phyloP scores from a whole-genome alignment of 352 stramenopile genomes.

The Phytophthora multivora region DNA sequence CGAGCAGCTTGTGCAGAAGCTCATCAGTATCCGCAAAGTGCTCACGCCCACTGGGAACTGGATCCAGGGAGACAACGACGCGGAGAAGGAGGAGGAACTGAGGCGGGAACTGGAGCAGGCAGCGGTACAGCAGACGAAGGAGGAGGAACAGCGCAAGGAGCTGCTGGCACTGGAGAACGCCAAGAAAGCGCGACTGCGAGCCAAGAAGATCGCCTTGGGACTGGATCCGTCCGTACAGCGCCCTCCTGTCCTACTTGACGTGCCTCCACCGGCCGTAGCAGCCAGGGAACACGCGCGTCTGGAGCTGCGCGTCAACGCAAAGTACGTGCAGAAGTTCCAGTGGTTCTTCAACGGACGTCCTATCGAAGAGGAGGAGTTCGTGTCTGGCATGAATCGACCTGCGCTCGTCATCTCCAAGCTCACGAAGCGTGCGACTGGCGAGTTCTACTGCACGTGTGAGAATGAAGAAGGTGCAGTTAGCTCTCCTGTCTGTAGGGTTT shows the following conservation, averaged over 20 bases:
- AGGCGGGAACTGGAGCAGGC: slow-evolving; percentile 37
- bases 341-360: slow-evolving; percentile 57
- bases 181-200: slow-evolving; percentile 44
- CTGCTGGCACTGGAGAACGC: slow-evolving; percentile 42
- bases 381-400: slow-evolving; percentile 31
- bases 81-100: slow-evolving; percentile 44
- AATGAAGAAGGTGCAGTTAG: slow-evolving; percentile 61
- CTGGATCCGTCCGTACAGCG: slow-evolving; percentile 53
- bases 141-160: slow-evolving; percentile 38
- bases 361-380: slow-evolving; percentile 19
- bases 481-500: slow-evolving; percentile 41
- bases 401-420: slow-evolving; percentile 47
- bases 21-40: slow-evolving; percentile 50
- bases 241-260: slow-evolving; percentile 39
- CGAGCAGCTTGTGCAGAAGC: slow-evolving; percentile 37
- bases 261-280: slow-evolving; percentile 36
- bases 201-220: slow-evolving; percentile 65
- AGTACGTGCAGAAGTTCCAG: slow-evolving; percentile 44
- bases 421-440: slow-evolving; percentile 47
- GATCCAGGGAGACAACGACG: slow-evolving; percentile 57
- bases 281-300: slow-evolving; percentile 31
- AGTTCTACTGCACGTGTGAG: slow-evolving; percentile 67
- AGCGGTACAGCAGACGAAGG: slow-evolving; percentile 29
- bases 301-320: slow-evolving; percentile 45
- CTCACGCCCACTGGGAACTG: slow-evolving; percentile 59